phyloP scores from a whole-genome alignment of 73 alveolate genomes.

The Blepharisma stoltei region DNA sequence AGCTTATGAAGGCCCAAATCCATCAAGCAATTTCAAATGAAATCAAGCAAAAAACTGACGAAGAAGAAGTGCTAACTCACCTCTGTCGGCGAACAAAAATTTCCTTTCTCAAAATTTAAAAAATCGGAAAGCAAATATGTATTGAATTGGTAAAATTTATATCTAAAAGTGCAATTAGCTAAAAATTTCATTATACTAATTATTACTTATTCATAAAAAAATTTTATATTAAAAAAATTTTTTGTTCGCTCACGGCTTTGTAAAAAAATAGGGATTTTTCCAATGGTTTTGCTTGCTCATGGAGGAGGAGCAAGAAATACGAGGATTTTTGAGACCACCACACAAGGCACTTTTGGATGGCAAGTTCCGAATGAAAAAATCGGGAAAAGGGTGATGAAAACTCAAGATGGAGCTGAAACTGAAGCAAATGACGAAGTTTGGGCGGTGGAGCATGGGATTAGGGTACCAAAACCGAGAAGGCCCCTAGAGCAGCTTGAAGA shows the following conservation, averaged over 20 bases:
- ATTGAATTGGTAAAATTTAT: too few species aligned
- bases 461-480: conserved; percentile 35
- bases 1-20: conserved; percentile 34
- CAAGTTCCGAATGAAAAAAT: conserved; percentile 47
- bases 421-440: conserved; percentile 37
- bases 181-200: too few species aligned
- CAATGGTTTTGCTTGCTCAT: too few species aligned
- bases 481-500: conserved; percentile 32
- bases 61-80: conserved; percentile 41
- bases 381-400: conserved; percentile 68
- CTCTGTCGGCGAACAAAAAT: too few species aligned
- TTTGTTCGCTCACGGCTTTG: too few species aligned
- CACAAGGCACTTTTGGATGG: conserved; percentile 47
- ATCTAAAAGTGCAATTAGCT: too few species aligned
- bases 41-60: conserved; percentile 38
- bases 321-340: conserved; percentile 59
- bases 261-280: too few species aligned
- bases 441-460: conserved; percentile 53
- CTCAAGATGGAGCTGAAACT: conserved; percentile 47
- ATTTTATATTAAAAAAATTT: too few species aligned
- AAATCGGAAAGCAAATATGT: too few species aligned
- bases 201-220: too few species aligned
- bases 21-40: conserved; percentile 45
- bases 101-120: too few species aligned
- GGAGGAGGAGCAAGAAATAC: too few species aligned